Conservation (phyloP, 2,329 filamentous ascomycete species). For the Penicillium freii region DNA sequence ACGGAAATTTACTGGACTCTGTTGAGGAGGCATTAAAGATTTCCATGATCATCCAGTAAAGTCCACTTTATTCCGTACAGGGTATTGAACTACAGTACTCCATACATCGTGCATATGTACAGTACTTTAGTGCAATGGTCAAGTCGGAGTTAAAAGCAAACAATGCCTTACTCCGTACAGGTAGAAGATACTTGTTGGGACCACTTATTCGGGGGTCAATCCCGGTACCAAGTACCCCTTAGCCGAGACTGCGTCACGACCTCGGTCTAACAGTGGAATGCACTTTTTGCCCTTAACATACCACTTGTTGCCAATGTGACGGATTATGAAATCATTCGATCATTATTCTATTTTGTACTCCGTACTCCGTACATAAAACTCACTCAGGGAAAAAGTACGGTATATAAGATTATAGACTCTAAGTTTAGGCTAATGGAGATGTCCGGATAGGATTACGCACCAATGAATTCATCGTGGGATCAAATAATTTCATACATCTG, state of each 20-base stretch:
- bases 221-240: conserved; percentile 1
- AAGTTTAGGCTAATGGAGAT: not conserved
- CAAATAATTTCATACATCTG: not conserved
- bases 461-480: not conserved
- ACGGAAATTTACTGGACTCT: not conserved
- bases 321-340: not conserved
- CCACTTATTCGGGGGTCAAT: not conserved
- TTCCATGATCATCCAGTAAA: not conserved
- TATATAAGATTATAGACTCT: not conserved
- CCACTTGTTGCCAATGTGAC: not conserved
- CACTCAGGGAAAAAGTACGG: not conserved
- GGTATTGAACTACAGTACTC: not conserved
- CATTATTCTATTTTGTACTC: too few relatives aligned
- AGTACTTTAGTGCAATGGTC: not conserved
- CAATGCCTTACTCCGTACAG: not conserved
- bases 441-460: conserved; percentile 1
- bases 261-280: conserved; percentile 1
- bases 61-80: not conserved
- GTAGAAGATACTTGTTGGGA: not conserved
- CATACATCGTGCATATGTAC: not conserved
- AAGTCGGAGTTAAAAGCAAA: not conserved
- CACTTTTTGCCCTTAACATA: not conserved
- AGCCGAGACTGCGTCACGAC: conserved; percentile 4
- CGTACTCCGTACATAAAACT: not conserved
- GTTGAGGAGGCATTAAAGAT: not conserved